Evolutionary conservation across 2,329 filamentous ascomycete species (phyloP), one percentile per base, ranked within the genome.

Genomic region (Elsinoe fawcettii): DNA sequence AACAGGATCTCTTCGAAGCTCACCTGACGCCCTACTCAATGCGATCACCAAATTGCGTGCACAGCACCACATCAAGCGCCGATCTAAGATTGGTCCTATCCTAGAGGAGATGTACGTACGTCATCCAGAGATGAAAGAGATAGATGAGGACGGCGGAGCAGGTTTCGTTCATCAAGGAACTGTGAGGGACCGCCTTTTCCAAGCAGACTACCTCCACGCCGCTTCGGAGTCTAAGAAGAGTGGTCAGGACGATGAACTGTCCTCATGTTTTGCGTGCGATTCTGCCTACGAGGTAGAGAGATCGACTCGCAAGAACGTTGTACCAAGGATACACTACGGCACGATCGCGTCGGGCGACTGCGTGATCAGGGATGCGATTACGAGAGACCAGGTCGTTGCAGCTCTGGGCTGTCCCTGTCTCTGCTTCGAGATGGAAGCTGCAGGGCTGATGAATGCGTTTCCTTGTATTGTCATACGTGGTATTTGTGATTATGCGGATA

Each of bases 321-420:
- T 30, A 12, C 67, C 68, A 30, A 58, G 11, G 0, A 58, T 76
- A 0, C 70, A 73, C 44, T 62, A 75, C 30, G 74, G 74, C 0
- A 54, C 60, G 0, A 66, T 76, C 1, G 74, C 66, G 3, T 75
- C 72, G 0, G 72, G 69, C 11, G 69, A 76, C 49, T 66, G n/a
- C 7, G 6, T 58, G 3, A 44, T 60, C 9, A 58, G 49, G 27
- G 51, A 60, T 49, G 59, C 41, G 5, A 27, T 6, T 4, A 30
- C n/a, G 3, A 20, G 59, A 25, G 56, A 60, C 22, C 22, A 18
- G 14, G 27, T 58, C 5, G 44, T 34, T 65, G 58, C 43, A 61
- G 58, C 51, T 59, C 47, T 36, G 41, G 56, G 37, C 16, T n/a
- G 18, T 14, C 18, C 6, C 6, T 14, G 57, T 1, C 6, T 60